Evolutionary conservation across 192 early-diverging fungal genomes (phyloP), one percentile per base, ranked within the genome.

Genomic region (Dissophora ornata): DNA sequence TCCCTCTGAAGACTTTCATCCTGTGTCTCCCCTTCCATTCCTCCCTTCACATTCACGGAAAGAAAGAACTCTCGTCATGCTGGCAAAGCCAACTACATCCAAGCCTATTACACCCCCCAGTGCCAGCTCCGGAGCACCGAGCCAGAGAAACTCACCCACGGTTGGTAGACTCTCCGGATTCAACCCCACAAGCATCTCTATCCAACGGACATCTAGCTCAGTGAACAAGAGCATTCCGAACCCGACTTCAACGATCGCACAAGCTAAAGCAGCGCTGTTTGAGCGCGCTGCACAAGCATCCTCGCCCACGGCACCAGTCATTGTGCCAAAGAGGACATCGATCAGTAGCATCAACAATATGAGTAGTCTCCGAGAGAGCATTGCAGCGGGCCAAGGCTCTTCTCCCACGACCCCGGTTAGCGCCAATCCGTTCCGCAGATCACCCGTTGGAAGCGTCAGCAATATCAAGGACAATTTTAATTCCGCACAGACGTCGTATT

Each of bases 201-300:
- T 44, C n/a, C 53, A 45, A 26, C 44, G 54, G 19, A 36, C 64
- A 22, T 21, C 25, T 24, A 13, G 41, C 1, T n/a, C 33, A 2
- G 26, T 11, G 5, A 42, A 15, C 22, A 55, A 47, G 26, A 36
- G 30, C 22, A 32, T 32, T 5, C 40, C 51, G 33, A 60, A 26
- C 29, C 22, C 50, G 11, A 55, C 41, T 6, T 55, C 57, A 21
- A 41, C 57, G 1, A 70, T 70, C 28, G 68, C 68, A 33, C 58
- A 60, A 15, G 68, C 68, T 13, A 70, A 62, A 38, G 68, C 68
- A 1, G 64, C 53, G 2, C 33, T 67, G 16, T 67, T 67, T 57
- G 54, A 62, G 25, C 19, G 42, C 3, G 60, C 47, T 32, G 19
- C 55, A 41, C 36, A 56, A 44, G 33, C 33, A 42, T 22, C 48